A percentile compares a stretch with the other conserved stretches of the same genome.
Evolutionary conservation across 345 rosid species (phyloP).

Genomic region (Hibiscus trionum): DNA sequence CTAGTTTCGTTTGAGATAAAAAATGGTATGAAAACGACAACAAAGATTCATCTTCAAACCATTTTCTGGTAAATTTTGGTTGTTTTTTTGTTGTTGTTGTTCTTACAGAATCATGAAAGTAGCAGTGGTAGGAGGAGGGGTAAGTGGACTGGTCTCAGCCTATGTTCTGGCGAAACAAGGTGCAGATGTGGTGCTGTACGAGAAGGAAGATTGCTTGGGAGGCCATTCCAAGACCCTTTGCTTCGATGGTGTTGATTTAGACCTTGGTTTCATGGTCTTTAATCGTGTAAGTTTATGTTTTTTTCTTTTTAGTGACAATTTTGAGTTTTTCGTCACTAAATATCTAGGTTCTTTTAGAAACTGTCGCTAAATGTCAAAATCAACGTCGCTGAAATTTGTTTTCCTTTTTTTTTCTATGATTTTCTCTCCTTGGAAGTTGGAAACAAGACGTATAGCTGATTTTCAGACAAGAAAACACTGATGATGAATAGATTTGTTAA

Average conservation of each 20-base stretch:
- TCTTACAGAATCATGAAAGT: constrained; percentile 27
- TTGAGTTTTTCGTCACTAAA: not conserved
- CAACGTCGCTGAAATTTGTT: not conserved
- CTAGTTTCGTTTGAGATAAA: no score
- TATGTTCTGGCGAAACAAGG: constrained; percentile 39
- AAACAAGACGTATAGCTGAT: no score
- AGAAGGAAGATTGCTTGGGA: constrained; percentile 49
- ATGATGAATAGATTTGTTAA: no score
- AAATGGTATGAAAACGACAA: not conserved
- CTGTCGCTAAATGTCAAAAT: not conserved
- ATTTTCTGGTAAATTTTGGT: not conserved
- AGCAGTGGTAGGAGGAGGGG: constrained; percentile 62
- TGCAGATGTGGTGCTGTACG: constrained; percentile 44
- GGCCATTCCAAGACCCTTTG: constrained; percentile 61
- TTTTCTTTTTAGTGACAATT: not conserved
- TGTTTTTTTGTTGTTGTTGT: not conserved
- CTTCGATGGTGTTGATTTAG: constrained; percentile 47
- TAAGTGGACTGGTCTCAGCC: constrained; percentile 57
- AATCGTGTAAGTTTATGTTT: constrained; percentile 40
- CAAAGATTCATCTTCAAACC: not conserved
- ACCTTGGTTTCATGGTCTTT: constrained; percentile 69
- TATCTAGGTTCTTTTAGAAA: not conserved
- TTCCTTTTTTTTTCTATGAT: no score
- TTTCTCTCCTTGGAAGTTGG: not conserved
- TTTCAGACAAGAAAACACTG: no score